Conservation (phyloP, 2,329 filamentous ascomycete species). For the Trichoderma afroharzianum region DNA sequence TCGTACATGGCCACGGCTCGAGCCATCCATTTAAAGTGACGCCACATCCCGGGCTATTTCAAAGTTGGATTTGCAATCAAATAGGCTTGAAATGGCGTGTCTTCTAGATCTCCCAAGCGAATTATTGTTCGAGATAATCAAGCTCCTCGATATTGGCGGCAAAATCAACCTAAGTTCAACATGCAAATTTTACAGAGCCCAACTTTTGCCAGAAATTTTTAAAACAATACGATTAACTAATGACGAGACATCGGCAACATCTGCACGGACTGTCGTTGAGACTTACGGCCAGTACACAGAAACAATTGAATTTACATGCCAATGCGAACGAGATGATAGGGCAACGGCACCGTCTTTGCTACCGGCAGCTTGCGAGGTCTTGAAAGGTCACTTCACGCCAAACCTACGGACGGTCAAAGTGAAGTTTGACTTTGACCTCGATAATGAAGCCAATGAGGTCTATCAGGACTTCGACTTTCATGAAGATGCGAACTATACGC, state of each 20-base stretch:
- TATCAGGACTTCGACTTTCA: neutral
- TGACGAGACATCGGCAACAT: neutral
- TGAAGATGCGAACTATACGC: neutral
- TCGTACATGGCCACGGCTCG: neutral
- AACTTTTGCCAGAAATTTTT: neutral
- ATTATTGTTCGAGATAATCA: neutral
- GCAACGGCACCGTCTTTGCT: neutral
- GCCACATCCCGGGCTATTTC: neutral
- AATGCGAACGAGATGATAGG: neutral
- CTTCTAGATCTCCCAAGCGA: neutral
- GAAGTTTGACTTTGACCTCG: neutral
- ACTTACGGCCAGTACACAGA: neutral
- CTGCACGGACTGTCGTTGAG: neutral
- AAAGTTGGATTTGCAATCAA: neutral
- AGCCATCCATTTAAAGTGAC: neutral
- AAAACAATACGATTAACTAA: neutral
- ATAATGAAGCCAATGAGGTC: neutral
- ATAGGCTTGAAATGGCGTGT: neutral
- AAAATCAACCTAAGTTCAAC: neutral
- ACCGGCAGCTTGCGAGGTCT: neutral
- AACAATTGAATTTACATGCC: neutral
- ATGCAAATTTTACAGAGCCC: neutral
- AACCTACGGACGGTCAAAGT: neutral
- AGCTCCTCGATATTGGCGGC: neutral
- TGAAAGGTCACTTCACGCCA: neutral